phyloP scores from a whole-genome alignment of 768 basidiomycete species.

The Leccinellum luteum region DNA sequence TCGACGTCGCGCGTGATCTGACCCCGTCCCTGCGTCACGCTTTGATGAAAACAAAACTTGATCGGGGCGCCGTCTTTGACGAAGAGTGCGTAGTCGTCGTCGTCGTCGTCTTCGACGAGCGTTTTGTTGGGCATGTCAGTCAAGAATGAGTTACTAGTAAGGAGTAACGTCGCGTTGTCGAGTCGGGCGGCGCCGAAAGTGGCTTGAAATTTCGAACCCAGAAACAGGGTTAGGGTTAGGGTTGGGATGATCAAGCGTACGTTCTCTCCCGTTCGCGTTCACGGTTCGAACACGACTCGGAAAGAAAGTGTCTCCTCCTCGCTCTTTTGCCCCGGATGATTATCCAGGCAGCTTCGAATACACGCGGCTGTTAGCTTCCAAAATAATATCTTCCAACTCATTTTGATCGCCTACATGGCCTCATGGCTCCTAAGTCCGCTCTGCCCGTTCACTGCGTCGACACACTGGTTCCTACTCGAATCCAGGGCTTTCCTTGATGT shows the following conservation, averaged over 20 bases:
- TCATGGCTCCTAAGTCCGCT: too few species aligned
- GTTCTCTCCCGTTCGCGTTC: too few species aligned
- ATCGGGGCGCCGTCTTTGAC: slow-evolving; percentile 21
- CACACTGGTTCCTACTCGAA: too few species aligned
- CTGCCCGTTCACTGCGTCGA: too few species aligned
- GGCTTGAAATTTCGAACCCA: slow-evolving; percentile 26
- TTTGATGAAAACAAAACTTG: slow-evolving; percentile 28
- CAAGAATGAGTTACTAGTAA: not conserved
- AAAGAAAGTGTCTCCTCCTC: too few species aligned
- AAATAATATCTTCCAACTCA: too few species aligned
- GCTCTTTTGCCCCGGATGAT: too few species aligned
- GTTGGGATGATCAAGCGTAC: slow-evolving; percentile 19
- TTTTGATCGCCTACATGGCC: too few species aligned
- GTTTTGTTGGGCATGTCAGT: not conserved
- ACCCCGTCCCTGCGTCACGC: slow-evolving; percentile 21
- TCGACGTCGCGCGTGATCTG: slow-evolving; percentile 20
- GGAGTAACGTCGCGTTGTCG: not conserved
- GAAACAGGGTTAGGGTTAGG: slow-evolving; percentile 30
- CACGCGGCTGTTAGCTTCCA: too few species aligned
- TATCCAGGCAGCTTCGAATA: too few species aligned
- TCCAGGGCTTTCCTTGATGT: too few species aligned
- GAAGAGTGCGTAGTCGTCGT: slow-evolving; percentile 16
- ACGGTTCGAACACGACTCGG: too few species aligned
- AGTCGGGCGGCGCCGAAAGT: not conserved
- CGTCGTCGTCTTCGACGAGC: not conserved